Conservation (phyloP, 2,329 filamentous ascomycete genomes). For the Ceratocystis alfenasii region DNA sequence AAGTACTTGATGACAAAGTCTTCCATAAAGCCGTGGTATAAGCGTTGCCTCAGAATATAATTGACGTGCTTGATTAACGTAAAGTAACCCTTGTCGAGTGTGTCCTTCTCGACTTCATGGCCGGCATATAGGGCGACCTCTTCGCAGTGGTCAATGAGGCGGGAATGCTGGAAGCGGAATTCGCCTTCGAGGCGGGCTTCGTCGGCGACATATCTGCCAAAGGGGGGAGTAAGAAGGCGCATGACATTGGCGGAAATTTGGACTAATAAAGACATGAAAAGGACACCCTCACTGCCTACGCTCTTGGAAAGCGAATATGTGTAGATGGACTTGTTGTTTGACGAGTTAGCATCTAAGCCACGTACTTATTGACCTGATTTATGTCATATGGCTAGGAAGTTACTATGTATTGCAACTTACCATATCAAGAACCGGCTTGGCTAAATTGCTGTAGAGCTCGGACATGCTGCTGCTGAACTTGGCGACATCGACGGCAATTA, state of each 20-base stretch:
- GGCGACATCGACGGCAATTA: conserved; percentile 91
- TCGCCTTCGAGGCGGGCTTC: conserved; percentile 91
- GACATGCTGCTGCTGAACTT: conserved; percentile 93
- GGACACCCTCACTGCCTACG: conserved; percentile 89
- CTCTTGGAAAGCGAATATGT: conserved; percentile 87
- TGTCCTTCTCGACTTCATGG: conserved; percentile 90
- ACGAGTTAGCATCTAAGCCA: conserved; percentile 25
- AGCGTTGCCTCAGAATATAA: conserved; percentile 73
- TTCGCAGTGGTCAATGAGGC: conserved; percentile 90
- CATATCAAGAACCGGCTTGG: conserved; percentile 91
- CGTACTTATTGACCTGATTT: background rate
- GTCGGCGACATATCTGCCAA: conserved; percentile 94
- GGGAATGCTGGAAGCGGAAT: conserved; percentile 88
- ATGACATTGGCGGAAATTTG: conserved; percentile 88
- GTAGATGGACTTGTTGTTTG: conserved; percentile 55
- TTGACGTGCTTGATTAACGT: conserved; percentile 99
- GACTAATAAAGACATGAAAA: conserved; percentile 89
- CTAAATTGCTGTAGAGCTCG: conserved; percentile 90
- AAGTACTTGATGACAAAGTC: conserved; percentile 99
- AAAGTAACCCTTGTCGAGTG: conserved; percentile 95
- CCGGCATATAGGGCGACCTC: conserved; percentile 87
- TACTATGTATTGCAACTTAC: conserved; percentile 32
- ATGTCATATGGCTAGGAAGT: background rate
- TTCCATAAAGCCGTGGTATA: conserved; percentile 99
- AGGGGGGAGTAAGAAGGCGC: conserved; percentile 87